Evolutionary conservation across 2,329 filamentous ascomycete species (phyloP), one percentile per base, ranked within the genome.

Genomic region (Septoria petroselini): DNA sequence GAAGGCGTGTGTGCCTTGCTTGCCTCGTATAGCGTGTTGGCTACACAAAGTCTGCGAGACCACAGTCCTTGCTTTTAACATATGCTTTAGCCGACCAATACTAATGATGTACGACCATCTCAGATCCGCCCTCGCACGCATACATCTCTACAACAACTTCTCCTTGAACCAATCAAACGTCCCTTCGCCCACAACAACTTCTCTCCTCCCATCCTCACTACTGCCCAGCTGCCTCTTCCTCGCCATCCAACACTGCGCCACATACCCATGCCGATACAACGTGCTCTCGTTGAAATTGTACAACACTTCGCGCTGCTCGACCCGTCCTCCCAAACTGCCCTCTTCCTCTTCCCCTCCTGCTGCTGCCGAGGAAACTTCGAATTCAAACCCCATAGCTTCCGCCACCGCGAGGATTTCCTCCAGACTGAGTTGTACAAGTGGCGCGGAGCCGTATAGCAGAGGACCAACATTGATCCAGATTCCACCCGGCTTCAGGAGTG

Each of bases 381-480:
- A 41, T 15, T 50, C 48, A 21, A 59, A 58, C 0, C 54, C 54
- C 11, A 58, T 38, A 11, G 12, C 38, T 19, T 59, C 57, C 17
- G 52, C 54, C n/a, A 59, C 37, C 0, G 41, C 12, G 1, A 57
- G 39, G 12, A 58, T 47, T 21, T 59, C 54, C 4, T 58, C 57
- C 17, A 58, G 18, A 15, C 42, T 53, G 37, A 59, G 42, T 23
- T 59, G 54, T 18, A 59, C 33, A 7, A 48, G 41, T 12, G 55
- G 55, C 12, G 53, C 51, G 2, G 52, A 48, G 7, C 57, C 54
- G 27, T 55, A 96, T 30, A 96, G 73, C 48, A 96, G 70, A 0
- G 91, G 91, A 0, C 91, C 91, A 23, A 94, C 74, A 63, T 96
- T 96, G 63, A 94, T 78, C 73, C 94, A 86, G 3, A 93, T 62